Percentiles rank a stretch among this genome's conserved stretches.
Evolutionary conservation across 495 filamentous ascomycete genomes (phyloP).

Genomic region (Penicillium bialowiezense): DNA sequence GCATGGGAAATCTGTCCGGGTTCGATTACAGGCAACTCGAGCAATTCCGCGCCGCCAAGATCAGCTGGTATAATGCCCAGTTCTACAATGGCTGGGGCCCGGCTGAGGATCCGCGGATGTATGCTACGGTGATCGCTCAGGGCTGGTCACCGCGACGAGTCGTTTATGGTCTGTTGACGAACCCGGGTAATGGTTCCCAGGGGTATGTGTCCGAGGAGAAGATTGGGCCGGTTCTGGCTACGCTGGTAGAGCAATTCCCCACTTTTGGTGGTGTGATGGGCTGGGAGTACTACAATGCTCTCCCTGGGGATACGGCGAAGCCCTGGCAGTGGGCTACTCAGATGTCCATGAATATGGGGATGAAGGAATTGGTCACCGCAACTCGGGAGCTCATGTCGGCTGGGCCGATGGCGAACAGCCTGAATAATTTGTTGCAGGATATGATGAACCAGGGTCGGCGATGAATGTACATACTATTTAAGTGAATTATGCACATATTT

Average conservation of each 20-base stretch:
- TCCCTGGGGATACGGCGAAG: slow-evolving; percentile 51
- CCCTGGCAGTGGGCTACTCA: slow-evolving; percentile 72
- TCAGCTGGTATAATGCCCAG: slow-evolving; percentile 80
- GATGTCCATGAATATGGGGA: slow-evolving; percentile 52
- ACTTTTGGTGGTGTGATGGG: slow-evolving; percentile 80
- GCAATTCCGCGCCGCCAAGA: slow-evolving; percentile 57
- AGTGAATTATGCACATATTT: background rate
- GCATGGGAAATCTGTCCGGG: slow-evolving; percentile 63
- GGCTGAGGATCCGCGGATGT: slow-evolving; percentile 56
- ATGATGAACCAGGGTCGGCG: slow-evolving; percentile 29
- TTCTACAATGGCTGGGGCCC: slow-evolving; percentile 83
- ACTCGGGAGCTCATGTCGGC: slow-evolving; percentile 28
- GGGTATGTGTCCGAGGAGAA: slow-evolving; percentile 54
- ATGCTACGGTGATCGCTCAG: slow-evolving; percentile 58
- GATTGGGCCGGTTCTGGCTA: slow-evolving; percentile 40
- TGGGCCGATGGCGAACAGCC: slow-evolving; percentile 26
- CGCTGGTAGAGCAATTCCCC: slow-evolving; percentile 50
- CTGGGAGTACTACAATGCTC: slow-evolving; percentile 81
- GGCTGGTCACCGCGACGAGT: slow-evolving; percentile 67
- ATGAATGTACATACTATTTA: slow-evolving; percentile 4
- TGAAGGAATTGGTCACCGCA: slow-evolving; percentile 39
- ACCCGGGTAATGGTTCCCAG: slow-evolving; percentile 59
- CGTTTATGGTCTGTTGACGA: slow-evolving; percentile 71
- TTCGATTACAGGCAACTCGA: slow-evolving; percentile 72
- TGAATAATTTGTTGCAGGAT: slow-evolving; percentile 31